Evolutionary conservation across 371 early-diverging fungal genomes (phyloP), one percentile per base, ranked within the genome.

Genomic region (Mortierella sp.): DNA sequence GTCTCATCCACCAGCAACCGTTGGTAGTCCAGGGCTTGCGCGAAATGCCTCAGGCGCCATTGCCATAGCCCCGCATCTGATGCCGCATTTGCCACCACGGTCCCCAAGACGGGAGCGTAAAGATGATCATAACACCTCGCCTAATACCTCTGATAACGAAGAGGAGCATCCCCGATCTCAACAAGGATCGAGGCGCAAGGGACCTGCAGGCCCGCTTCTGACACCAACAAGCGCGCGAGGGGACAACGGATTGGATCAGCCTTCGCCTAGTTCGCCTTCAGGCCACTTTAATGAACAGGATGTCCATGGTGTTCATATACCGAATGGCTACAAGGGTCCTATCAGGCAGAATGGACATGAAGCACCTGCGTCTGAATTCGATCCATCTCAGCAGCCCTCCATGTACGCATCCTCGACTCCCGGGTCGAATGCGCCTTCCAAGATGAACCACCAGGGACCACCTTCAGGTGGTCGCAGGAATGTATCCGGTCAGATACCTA

Each of bases 141-240:
- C 69, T 23, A n/a, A 62, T 49, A 46, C 50, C 9, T 70, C 71
- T 7, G 71, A 70, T 37, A 70, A 70, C 46, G 71, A 70, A 30
- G 71, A 70, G 6, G 71, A 62, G 24, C 14, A 19, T 15, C 17
- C 30, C 23, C 63, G 46, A 30, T 9, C 28, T 23, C 59, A 54
- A 26, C 59, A 52, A 15, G 64, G n/a, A 28, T 48, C 69, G 9
- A 56, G 62, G 26, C 61, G 62, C 14, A 70, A 58, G 37, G 56
- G 56, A 17, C 46, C 64, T 19, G 32, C 60, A 2, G 55, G 52
- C 17, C 50, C 55, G 5, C 47, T 58, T n/a, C 39, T 56, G 17
- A 56, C 50, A 37, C 50, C 69, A 23, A 52, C 57, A 9, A 55
- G 69, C 21, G 46, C 65, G 5, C 19, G 58, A 37, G 56, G 60